Base-by-base conservation (phyloP, 2,329 filamentous ascomycete genomes). In the Colletotrichum chlorophyti region DNA sequence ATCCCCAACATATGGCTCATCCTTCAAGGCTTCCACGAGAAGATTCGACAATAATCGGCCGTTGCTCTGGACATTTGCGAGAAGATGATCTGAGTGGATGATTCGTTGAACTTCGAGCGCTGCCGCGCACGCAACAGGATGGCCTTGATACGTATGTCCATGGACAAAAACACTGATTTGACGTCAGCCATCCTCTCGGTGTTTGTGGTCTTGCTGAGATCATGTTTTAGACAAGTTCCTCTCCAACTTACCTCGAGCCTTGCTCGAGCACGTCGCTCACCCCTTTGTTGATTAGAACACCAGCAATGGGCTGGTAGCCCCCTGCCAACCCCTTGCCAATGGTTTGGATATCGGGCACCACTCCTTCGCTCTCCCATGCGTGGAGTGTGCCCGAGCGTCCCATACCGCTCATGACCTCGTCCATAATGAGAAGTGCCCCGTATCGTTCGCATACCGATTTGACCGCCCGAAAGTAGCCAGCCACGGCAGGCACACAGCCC, bases 401-500 rank as follows among this genome's bases (percentile, higher is more conserved):
- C 50, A 59, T 54, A 26, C 55, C 55, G 26, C 55, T 42, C 55
- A 59, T 59, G 29, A 59, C 50, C 19, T 59, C 88, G 67, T 91
- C 89, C 6, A 91, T 72, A 41, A 91, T 85, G 35, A 91, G 76
- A 0, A 91, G 79, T 0, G 85, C 84, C 1, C 86, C 87, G 65
- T 91, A 78, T 54, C 82, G 82, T 51, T 87, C 79, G 68, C 88
- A 91, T 10, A 91, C 76, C 5, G 77, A 72, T 68, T 82, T 82
- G 76, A 91, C 84, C 12, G 86, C 87, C 53, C 76, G 69, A 58
- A 90, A 83, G 63, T 91, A 91, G 4, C 87, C 88, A 2, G 78
- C 76, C 0, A 87, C 77, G 2, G 85, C 74, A 5, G 85, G 80
- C 0, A 89, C 83, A 66, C 85, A 89, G 11, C 87, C 88, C 6